phyloP scores from a whole-genome alignment of 306 rosid genomes.

The Chamaecrista fasciculata region DNA sequence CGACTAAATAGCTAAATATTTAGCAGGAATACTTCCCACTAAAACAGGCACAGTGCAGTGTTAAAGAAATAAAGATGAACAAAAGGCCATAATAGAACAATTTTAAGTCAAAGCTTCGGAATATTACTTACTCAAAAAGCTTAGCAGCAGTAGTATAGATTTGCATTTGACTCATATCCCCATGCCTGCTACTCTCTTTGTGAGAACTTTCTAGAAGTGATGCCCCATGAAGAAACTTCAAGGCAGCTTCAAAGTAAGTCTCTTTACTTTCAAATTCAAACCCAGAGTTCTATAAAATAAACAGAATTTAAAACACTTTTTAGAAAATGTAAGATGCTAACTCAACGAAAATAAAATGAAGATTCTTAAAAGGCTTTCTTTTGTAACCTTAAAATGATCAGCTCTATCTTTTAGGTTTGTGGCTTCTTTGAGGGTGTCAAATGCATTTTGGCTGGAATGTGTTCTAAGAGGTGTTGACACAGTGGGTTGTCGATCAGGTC shows the following conservation, averaged over 20 bases:
- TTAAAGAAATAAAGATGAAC: neutral
- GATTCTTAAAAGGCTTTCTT: conserved; percentile 32
- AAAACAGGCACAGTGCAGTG: neutral
- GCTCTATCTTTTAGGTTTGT: conserved; percentile 60
- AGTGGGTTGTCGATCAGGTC: conserved; percentile 40
- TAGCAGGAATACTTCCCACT: neutral
- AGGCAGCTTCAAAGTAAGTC: conserved; percentile 83
- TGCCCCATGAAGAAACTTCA: conserved; percentile 85
- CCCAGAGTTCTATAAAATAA: conserved; percentile 51
- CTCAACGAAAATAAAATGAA: conserved; percentile 26
- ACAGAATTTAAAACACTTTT: conserved; percentile 19
- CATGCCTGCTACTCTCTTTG: conserved; percentile 52
- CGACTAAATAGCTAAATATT: conserved; percentile 12
- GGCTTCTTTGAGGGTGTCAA: conserved; percentile 57
- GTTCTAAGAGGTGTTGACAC: conserved; percentile 43
- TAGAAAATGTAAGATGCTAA: conserved; percentile 18
- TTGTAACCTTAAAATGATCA: conserved; percentile 62
- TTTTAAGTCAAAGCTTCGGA: neutral
- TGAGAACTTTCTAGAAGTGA: conserved; percentile 52
- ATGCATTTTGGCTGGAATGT: conserved; percentile 45
- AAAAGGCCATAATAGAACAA: conserved; percentile 6
- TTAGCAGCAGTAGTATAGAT: conserved; percentile 61
- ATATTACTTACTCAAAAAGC: conserved; percentile 59
- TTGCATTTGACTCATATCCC: conserved; percentile 61
- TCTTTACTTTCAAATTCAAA: conserved; percentile 74